These are phyloP conservation scores for Aspergillus candidus DNA, from an alignment of 2,329 filamentous ascomycete species.

Conservation along the genomic window DNA sequence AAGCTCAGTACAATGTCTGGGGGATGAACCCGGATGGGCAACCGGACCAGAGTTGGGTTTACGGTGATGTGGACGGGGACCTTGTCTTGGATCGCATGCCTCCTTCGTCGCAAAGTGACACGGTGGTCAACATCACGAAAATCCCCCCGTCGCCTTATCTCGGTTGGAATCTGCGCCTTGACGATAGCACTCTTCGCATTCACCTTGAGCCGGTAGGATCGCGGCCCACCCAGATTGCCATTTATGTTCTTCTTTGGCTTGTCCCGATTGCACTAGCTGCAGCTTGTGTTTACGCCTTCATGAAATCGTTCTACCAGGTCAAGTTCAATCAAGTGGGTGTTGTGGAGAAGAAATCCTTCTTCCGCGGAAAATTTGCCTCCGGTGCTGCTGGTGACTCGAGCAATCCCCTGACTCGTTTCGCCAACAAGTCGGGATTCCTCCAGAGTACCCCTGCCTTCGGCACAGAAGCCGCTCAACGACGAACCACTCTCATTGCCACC, in stretches of 20 bases:
- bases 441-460: slow-evolving; percentile 32
- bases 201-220: slow-evolving; percentile 50
- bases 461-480: slow-evolving; percentile 28
- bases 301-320: slow-evolving; percentile 57
- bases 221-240: slow-evolving; percentile 47
- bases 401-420: slow-evolving; percentile 31
- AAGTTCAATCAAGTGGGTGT: slow-evolving; percentile 57
- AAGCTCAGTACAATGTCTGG: slow-evolving; percentile 60
- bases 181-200: slow-evolving; percentile 51
- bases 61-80: slow-evolving; percentile 58
- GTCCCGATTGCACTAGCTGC: slow-evolving; percentile 49
- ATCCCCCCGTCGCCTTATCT: slow-evolving; percentile 50
- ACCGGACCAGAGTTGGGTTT: slow-evolving; percentile 54
- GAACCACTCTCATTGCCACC: slow-evolving; percentile 61
- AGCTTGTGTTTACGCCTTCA: slow-evolving; percentile 51
- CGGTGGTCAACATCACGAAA: slow-evolving; percentile 55
- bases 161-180: slow-evolving; percentile 50
- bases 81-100: slow-evolving; percentile 56
- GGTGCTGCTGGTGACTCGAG: slow-evolving; percentile 22
- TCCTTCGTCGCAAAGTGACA: slow-evolving; percentile 51
- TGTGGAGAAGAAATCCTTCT: slow-evolving; percentile 42
- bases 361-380: slow-evolving; percentile 34
- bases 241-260: slow-evolving; percentile 51
- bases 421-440: slow-evolving; percentile 32
- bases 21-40: slow-evolving; percentile 59